A percentile compares a stretch with the other conserved stretches of the same genome.
phyloP scores from a whole-genome alignment of 768 basidiomycete species.

The Sporobolomyces phaffii region DNA sequence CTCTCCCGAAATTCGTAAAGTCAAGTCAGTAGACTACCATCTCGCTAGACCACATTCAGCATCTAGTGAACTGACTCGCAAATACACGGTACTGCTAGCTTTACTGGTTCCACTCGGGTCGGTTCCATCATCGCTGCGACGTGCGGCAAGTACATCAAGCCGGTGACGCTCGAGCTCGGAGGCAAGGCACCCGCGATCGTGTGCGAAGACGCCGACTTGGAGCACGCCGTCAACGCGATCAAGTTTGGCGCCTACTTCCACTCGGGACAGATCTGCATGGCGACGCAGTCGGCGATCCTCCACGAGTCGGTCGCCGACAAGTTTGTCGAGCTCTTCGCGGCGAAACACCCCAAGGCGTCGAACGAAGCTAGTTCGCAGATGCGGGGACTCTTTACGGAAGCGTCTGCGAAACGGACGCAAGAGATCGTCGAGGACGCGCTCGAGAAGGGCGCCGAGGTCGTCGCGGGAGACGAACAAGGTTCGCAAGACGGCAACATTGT shows the following conservation, averaged over 20 bases:
- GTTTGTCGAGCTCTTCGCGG: slow-evolving; percentile 25
- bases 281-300: slow-evolving; percentile 30
- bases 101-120: slow-evolving; percentile 45
- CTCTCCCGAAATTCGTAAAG: slow-evolving; percentile 37
- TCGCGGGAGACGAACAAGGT: slow-evolving; percentile 2
- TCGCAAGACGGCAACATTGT: slow-evolving; percentile 25
- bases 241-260: slow-evolving; percentile 37
- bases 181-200: slow-evolving; percentile 49
- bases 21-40: slow-evolving; percentile 31
- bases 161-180: slow-evolving; percentile 42
- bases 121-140: slow-evolving; percentile 45
- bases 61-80: no score
- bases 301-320: slow-evolving; percentile 43
- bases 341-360: slow-evolving; percentile 11
- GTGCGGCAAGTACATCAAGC: slow-evolving; percentile 48
- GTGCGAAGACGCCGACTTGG: slow-evolving; percentile 46
- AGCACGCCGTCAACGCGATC: slow-evolving; percentile 36
- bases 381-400: slow-evolving; percentile 35
- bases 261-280: slow-evolving; percentile 32
- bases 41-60: neutral
- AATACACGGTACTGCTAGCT: no score
- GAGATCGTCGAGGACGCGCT: slow-evolving; percentile 34
- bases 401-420: slow-evolving; percentile 29
- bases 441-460: slow-evolving; percentile 31
- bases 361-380: slow-evolving; percentile 10